Base-by-base conservation (phyloP, 805 yeast genomes). In the Yarrowia porcina region DNA sequence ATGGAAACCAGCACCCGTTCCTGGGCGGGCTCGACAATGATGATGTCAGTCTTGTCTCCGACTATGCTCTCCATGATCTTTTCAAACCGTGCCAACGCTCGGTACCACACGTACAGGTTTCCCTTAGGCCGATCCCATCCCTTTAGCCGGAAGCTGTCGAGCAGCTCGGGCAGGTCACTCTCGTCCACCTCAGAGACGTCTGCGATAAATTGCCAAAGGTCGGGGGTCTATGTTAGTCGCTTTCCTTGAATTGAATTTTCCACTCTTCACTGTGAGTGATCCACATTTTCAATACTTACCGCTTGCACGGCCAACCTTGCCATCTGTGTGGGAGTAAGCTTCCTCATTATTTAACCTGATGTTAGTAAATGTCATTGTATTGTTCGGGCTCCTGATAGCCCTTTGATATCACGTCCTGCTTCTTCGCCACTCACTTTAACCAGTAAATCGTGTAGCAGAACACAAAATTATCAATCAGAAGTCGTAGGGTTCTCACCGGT, bases 71-170 rank as follows among this genome's bases (percentile, higher is more conserved):
- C 88, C 61, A 89, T 75, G 7, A 89, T 79, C 12, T 77, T 80
- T 71, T 92, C 97, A 69, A 92, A 83, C 68, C 86, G 78, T 72
- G 90, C 88, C 68, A 93, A 76, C 1, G 89, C 83, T 0, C 87
- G 81, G 28, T 89, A 82, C 94, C 96, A 92, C 64, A 85, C 86
- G 65, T 80, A 81, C 33, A 93, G 73, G 67, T 89, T 88, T 36
- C 88, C 89, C 65, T 84, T 78, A 9, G 90, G 86, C 23, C 85
- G 75, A 30, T 80, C 81, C 90, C 90, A 86, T 17, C 61, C 23
- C 41, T 68, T 70, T 65, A 77, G 27, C 33, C 44, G 68, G 64
- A 81, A 76, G 2, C 65, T 65, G 13, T 70, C 69, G 59, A 84
- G 69, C 42, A 74, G 69, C 3, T 65, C 64, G 1, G 85, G 76